Conservation (phyloP, 306 rosid genomes). For the Vicia faba region DNA sequence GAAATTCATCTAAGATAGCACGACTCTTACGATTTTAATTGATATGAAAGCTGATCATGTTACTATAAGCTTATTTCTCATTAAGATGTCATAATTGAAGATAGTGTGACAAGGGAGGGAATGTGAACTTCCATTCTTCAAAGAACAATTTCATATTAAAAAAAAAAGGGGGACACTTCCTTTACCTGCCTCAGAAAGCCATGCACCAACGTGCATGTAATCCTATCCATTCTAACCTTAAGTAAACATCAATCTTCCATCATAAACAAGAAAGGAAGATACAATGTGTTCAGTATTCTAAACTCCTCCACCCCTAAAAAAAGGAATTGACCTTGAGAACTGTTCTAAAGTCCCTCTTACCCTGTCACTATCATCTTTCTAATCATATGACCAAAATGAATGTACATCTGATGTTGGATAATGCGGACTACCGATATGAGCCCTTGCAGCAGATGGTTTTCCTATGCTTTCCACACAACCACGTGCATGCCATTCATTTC, state of each 20-base stretch:
- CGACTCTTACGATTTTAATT: too few relatives aligned
- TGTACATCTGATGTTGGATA: slow-evolving; percentile 67
- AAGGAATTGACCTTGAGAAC: slow-evolving; percentile 55
- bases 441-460: slow-evolving; percentile 54
- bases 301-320: slow-evolving; percentile 38
- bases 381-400: slow-evolving; percentile 75
- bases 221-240: slow-evolving; percentile 47
- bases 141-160: slow-evolving; percentile 15
- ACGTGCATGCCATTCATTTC: slow-evolving; percentile 67
- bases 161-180: slow-evolving; percentile 8
- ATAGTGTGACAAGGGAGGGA: slow-evolving; percentile 12
- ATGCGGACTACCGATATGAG: slow-evolving; percentile 56
- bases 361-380: slow-evolving; percentile 43
- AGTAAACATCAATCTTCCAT: slow-evolving; percentile 57
- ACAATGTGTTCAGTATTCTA: slow-evolving; percentile 57
- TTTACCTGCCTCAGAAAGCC: slow-evolving; percentile 40
- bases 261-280: slow-evolving; percentile 63
- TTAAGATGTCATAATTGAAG: slow-evolving; percentile 22
- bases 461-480: slow-evolving; percentile 61
- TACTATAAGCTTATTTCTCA: slow-evolving; percentile 20
- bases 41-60: background rate
- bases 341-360: slow-evolving; percentile 48
- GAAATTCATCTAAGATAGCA: too few relatives aligned
- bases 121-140: slow-evolving; percentile 28
- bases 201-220: slow-evolving; percentile 50